Conservation (phyloP, 371 early-diverging fungal species). For the Mucor piriformis region DNA sequence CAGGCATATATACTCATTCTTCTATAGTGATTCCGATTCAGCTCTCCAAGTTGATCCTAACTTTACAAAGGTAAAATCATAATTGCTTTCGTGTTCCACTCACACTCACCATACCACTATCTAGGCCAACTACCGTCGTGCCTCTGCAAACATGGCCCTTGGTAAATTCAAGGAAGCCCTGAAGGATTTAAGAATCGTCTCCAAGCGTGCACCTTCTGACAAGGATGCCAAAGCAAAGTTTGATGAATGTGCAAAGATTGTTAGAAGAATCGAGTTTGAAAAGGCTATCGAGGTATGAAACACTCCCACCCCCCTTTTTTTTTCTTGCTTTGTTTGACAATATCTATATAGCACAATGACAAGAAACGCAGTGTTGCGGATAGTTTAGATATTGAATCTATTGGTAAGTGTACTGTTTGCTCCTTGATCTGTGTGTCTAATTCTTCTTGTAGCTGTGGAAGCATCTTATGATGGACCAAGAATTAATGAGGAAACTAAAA, state of each 20-base stretch:
- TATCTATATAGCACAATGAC: slow-evolving; percentile 17
- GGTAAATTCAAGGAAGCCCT: slow-evolving; percentile 83
- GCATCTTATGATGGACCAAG: slow-evolving; percentile 67
- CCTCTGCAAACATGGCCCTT: slow-evolving; percentile 85
- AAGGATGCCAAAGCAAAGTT: slow-evolving; percentile 71
- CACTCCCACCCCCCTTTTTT: neutral
- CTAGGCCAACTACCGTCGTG: slow-evolving; percentile 87
- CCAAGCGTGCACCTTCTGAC: slow-evolving; percentile 70
- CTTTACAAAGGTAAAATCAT: slow-evolving; percentile 74
- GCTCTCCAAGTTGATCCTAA: slow-evolving; percentile 84
- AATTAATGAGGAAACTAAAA: slow-evolving; percentile 57
- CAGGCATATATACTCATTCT: neutral
- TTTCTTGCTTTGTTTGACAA: neutral
- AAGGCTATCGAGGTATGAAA: slow-evolving; percentile 82
- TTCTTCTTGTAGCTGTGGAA: slow-evolving; percentile 81
- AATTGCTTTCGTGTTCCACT: neutral
- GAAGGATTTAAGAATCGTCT: slow-evolving; percentile 80
- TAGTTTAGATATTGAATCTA: slow-evolving; percentile 46
- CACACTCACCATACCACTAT: neutral
- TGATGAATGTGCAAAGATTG: slow-evolving; percentile 88
- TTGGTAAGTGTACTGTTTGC: slow-evolving; percentile 43
- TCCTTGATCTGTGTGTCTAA: no score
- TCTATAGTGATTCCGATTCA: slow-evolving; percentile 78
- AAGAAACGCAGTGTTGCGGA: slow-evolving; percentile 51
- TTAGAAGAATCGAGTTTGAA: slow-evolving; percentile 86